phyloP scores from a whole-genome alignment of 306 rosid species.

The Vigna mungo region DNA sequence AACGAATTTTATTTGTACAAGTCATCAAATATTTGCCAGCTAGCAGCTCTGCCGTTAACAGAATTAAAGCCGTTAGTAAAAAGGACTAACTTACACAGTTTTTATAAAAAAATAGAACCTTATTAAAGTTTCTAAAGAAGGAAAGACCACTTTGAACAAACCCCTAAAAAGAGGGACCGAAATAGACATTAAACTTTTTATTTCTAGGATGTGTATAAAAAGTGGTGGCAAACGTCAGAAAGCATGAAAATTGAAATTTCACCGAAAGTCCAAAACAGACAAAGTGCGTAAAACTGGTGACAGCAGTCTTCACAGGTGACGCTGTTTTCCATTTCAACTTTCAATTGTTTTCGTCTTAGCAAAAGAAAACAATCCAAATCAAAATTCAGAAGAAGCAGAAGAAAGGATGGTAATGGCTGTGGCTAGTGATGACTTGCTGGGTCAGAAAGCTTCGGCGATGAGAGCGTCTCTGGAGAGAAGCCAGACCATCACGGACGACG shows the following conservation, averaged over 20 bases:
- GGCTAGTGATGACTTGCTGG: slow-evolving; percentile 59
- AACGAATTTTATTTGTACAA: too few species aligned
- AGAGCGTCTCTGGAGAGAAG: slow-evolving; percentile 76
- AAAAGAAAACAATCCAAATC: not conserved
- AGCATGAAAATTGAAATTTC: not conserved
- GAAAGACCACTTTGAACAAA: too few species aligned
- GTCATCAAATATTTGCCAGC: too few species aligned
- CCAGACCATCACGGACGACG: slow-evolving; percentile 75
- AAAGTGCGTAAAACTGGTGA: slow-evolving; percentile 3
- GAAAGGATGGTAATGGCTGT: slow-evolving; percentile 56
- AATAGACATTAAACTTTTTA: too few species aligned
- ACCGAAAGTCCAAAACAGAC: slow-evolving; percentile 7
- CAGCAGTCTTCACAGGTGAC: not conserved
- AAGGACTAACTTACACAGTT: too few species aligned
- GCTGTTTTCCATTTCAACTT: not conserved
- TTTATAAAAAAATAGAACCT: too few species aligned
- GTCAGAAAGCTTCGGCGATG: slow-evolving; percentile 67
- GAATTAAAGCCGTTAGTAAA: too few species aligned
- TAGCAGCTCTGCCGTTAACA: too few species aligned
- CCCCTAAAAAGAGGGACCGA: too few species aligned
- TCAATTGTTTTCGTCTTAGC: not conserved
- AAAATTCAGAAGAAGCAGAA: not conserved
- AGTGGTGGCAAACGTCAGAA: not conserved
- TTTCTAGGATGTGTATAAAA: too few species aligned
- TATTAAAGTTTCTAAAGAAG: too few species aligned